Evolutionary conservation across 2,329 filamentous ascomycete species (phyloP).

Genomic region (Claviceps arundinis): DNA sequence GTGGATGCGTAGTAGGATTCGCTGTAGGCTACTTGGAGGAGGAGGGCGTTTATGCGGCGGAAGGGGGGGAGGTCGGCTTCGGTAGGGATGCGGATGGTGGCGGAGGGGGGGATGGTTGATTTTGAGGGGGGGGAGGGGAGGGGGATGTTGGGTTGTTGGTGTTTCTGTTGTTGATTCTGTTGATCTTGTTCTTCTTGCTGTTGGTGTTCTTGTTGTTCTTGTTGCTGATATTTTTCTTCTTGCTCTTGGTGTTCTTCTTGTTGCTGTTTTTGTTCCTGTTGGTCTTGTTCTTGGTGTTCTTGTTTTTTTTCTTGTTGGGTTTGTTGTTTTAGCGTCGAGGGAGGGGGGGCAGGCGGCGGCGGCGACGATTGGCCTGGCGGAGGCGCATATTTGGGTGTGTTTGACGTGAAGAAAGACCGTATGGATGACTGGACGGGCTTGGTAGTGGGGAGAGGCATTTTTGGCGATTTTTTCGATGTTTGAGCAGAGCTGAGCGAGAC

Average conservation of each 20-base stretch:
- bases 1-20: slow-evolving; percentile 51
- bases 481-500: not conserved
- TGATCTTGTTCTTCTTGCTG: too few species aligned
- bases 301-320: not conserved
- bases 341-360: slow-evolving; percentile 7
- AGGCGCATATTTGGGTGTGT: slow-evolving; percentile 25
- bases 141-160: slow-evolving; percentile 14
- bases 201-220: too few species aligned
- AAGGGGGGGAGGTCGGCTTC: slow-evolving; percentile 42
- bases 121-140: slow-evolving; percentile 7
- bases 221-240: too few species aligned
- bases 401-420: slow-evolving; percentile 46
- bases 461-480: slow-evolving; percentile 1
- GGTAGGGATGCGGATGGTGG: slow-evolving; percentile 37
- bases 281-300: too few species aligned
- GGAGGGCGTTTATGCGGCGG: slow-evolving; percentile 50
- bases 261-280: too few species aligned
- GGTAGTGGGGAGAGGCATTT: slow-evolving; percentile 29
- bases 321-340: slow-evolving; percentile 11
- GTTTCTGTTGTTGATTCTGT: slow-evolving; percentile 4
- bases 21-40: slow-evolving; percentile 50
- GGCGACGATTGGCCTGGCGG: slow-evolving; percentile 16
- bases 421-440: slow-evolving; percentile 40
- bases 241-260: too few species aligned
- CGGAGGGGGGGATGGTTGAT: slow-evolving; percentile 28